Conservation (phyloP, 2,329 filamentous ascomycete species). For the Dothistroma septosporum region DNA sequence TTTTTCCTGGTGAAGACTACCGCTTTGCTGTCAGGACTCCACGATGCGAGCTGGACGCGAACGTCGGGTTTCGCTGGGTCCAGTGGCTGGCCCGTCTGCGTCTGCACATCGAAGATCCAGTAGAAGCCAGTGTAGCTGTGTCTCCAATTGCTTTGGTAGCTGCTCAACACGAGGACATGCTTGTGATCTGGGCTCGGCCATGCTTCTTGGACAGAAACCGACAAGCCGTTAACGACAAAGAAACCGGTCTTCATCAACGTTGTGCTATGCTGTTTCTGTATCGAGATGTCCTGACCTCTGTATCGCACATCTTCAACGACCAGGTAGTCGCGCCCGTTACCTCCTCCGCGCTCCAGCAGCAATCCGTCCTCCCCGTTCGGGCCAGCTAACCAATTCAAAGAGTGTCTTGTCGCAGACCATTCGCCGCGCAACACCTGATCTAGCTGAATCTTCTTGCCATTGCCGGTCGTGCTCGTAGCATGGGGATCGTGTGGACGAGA, state of each 20-base stretch:
- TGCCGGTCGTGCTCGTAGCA: slow-evolving; percentile 58
- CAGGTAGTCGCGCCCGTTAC: slow-evolving; percentile 66
- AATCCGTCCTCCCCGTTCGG: slow-evolving; percentile 77
- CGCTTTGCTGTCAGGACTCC: slow-evolving; percentile 83
- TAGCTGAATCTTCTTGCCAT: slow-evolving; percentile 68
- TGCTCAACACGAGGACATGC: slow-evolving; percentile 77
- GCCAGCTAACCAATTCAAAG: slow-evolving; percentile 72
- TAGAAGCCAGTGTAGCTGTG: slow-evolving; percentile 84
- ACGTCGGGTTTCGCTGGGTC: slow-evolving; percentile 63
- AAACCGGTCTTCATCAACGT: slow-evolving; percentile 68
- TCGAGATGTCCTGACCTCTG: slow-evolving; percentile 42
- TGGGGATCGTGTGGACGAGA: slow-evolving; percentile 64
- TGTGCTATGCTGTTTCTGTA: slow-evolving; percentile 50
- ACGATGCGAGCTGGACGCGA: slow-evolving; percentile 76
- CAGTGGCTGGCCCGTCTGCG: slow-evolving; percentile 71
- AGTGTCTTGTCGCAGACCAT: slow-evolving; percentile 62
- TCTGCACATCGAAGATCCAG: slow-evolving; percentile 86
- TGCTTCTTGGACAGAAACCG: slow-evolving; percentile 56
- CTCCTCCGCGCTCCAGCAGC: slow-evolving; percentile 66
- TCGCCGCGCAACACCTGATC: slow-evolving; percentile 64
- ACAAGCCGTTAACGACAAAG: slow-evolving; percentile 58
- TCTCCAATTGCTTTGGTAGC: slow-evolving; percentile 74
- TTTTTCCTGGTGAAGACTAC: slow-evolving; percentile 88
- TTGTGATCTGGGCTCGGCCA: slow-evolving; percentile 80
- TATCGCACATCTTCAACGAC: slow-evolving; percentile 80